Evolutionary conservation across 2,329 filamentous ascomycete species (phyloP), one percentile per base, ranked within the genome.

Genomic region (Colletotrichum higginsianum): DNA sequence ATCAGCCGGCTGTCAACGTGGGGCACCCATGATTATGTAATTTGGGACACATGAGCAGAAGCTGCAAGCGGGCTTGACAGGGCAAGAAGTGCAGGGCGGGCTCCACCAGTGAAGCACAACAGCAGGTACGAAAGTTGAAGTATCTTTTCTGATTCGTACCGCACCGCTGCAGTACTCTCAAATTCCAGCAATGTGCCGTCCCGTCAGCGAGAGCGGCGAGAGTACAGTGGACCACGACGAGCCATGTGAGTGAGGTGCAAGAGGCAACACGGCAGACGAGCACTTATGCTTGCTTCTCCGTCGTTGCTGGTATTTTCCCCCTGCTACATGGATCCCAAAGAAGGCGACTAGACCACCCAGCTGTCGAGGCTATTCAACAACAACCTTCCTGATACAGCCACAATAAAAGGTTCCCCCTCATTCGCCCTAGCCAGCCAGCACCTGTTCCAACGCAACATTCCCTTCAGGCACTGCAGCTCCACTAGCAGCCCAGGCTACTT

Each of bases 201-300:
- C n/a, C 13, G n/a, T 50, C 18, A n/a, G 50, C 49, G 47, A 12
- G 57, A 35, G 47, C 58, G 60, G 69, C 60, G 52, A 61, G 26
- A 42, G 60, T 38, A 38, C 35, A 11, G 3, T 38, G 35, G 42
- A 69, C 61, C 53, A 35, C 56, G 69, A 42, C 35, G 49, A 38
- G 50, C 26, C 49, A 55, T 55, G 21, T 35, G 40, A 66, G 62
- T 70, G 42, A 72, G 58, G 42, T 57, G 42, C 55, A 61, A 62
- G 60, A 61, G 60, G 58, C 26, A 72, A 64, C 38, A 62, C 58
- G 46, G 60, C 69, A 72, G 65, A 60, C 60, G 66, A 72, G 55
- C 69, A 69, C 68, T 46, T 40, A 12, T 58, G 30, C 50, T 50
- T 23, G 30, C 53, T 52, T 35, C 23, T 23, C 26, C 46, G 18